Conservation (phyloP, 805 yeast species). For the Candida ascalaphidarum region DNA sequence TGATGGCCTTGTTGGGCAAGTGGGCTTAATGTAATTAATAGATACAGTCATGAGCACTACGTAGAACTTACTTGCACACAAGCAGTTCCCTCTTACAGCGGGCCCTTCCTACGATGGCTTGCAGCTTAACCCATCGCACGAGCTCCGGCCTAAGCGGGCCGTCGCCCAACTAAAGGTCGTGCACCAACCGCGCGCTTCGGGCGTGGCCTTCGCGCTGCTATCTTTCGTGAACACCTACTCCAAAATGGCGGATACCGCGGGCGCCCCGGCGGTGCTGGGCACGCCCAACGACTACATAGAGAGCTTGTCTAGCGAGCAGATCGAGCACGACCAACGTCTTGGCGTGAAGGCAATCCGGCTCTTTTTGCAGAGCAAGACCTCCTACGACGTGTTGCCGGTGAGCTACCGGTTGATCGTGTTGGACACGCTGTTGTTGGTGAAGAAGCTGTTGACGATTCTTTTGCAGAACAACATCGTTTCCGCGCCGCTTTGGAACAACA, state of each 20-base stretch:
- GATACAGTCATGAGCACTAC: too few species aligned
- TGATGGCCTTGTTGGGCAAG: slow-evolving; percentile 70
- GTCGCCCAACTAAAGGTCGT: too few species aligned
- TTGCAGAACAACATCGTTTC: slow-evolving; percentile 91
- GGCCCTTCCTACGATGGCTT: too few species aligned
- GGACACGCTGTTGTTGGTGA: slow-evolving; percentile 84
- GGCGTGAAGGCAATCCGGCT: slow-evolving; percentile 77
- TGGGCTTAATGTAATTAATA: slow-evolving; percentile 53
- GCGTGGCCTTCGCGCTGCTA: too few species aligned
- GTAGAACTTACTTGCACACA: too few species aligned
- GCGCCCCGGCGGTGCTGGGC: slow-evolving; percentile 14
- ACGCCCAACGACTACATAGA: slow-evolving; percentile 37
- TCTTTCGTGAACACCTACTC: too few species aligned
- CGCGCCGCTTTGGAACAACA: slow-evolving; percentile 95
- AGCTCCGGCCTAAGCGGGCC: too few species aligned
- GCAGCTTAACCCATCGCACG: too few species aligned
- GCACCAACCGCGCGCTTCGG: too few species aligned
- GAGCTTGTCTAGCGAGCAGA: slow-evolving; percentile 31
- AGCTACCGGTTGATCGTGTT: slow-evolving; percentile 86
- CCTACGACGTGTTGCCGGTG: slow-evolving; percentile 95
- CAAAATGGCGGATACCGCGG: slow-evolving; percentile 12
- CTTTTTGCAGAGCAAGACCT: slow-evolving; percentile 82
- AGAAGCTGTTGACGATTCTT: slow-evolving; percentile 81
- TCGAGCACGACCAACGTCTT: slow-evolving; percentile 55
- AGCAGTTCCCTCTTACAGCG: too few species aligned